phyloP scores from a whole-genome alignment of 2,329 filamentous ascomycete species.

The Aschersonia sp. region DNA sequence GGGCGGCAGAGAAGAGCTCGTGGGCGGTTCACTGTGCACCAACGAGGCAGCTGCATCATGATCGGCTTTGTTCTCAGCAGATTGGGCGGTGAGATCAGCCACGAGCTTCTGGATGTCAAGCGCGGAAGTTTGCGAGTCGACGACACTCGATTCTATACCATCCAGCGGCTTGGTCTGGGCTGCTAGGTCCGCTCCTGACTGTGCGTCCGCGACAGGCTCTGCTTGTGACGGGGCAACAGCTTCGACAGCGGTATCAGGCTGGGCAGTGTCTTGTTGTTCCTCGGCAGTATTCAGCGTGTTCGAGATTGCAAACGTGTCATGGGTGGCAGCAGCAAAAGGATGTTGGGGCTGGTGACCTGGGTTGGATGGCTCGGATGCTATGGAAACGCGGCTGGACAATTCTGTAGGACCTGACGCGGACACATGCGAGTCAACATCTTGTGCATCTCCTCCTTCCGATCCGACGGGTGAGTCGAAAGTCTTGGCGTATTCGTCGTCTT shows the following conservation, averaged over 20 bases:
- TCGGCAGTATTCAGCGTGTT: slow-evolving; percentile 7
- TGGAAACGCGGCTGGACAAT: slow-evolving; percentile 27
- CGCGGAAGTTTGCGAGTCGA: slow-evolving; percentile 16
- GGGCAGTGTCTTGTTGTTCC: slow-evolving; percentile 8
- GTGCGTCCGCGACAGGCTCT: slow-evolving; percentile 10
- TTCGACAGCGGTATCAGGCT: neutral
- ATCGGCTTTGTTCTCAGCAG: slow-evolving; percentile 15
- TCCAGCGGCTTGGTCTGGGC: slow-evolving; percentile 11
- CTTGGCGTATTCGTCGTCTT: slow-evolving; percentile 33
- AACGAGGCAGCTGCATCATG: slow-evolving; percentile 13
- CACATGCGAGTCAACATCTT: slow-evolving; percentile 25
- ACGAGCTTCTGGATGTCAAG: slow-evolving; percentile 25
- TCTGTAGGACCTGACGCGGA: slow-evolving; percentile 20
- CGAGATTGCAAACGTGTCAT: slow-evolving; percentile 15
- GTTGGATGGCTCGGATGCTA: slow-evolving; percentile 22
- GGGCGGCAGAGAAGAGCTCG: slow-evolving; percentile 14
- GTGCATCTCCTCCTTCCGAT: slow-evolving; percentile 19
- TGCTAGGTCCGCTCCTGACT: slow-evolving; percentile 6
- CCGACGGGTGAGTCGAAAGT: slow-evolving; percentile 33
- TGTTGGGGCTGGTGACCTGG: slow-evolving; percentile 15
- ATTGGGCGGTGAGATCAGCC: slow-evolving; percentile 23
- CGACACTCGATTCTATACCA: slow-evolving; percentile 13
- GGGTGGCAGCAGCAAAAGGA: slow-evolving; percentile 11
- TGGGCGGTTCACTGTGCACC: slow-evolving; percentile 12
- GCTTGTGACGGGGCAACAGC: neutral